Percentiles rank a stretch among this genome's conserved stretches.
Evolutionary conservation across 228 moss, liverwort and hornwort species (phyloP).

Genomic region (Sphagnum fallax): DNA sequence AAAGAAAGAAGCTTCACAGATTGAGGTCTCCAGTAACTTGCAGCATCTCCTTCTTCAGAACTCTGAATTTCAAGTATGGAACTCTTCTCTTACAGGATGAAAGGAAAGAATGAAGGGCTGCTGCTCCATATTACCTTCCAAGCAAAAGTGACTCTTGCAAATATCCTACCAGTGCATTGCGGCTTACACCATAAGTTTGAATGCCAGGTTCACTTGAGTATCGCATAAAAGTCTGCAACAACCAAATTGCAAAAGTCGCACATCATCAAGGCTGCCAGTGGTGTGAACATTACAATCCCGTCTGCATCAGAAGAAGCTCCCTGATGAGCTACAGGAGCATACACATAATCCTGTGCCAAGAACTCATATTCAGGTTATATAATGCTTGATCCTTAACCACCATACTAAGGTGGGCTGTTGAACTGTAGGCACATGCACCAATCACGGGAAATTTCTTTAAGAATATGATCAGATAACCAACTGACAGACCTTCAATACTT

Average conservation of each 20-base stretch:
- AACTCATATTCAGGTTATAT: not conserved
- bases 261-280: no score
- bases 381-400: not conserved
- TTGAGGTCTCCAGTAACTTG: no score
- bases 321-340: not conserved
- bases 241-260: not conserved
- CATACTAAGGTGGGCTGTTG: not conserved
- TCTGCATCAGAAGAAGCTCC: not conserved
- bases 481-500: not conserved
- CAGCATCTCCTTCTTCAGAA: no score
- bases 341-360: not conserved
- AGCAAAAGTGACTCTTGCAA: conserved; percentile 27
- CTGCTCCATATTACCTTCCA: conserved; percentile 17
- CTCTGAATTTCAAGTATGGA: no score
- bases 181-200: conserved; percentile 30
- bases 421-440: not conserved
- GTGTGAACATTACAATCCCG: no score
- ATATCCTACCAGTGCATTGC: conserved; percentile 46
- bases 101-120: no score
- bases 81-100: no score
- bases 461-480: not conserved
- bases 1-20: not conserved
- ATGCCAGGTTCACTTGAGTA: conserved; percentile 37
- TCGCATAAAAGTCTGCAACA: conserved; percentile 24
- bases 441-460: not conserved